Evolutionary conservation across 441 rosid genomes (phyloP), one percentile per base, ranked within the genome.

Genomic region (Pelargonium cotyledonis): DNA sequence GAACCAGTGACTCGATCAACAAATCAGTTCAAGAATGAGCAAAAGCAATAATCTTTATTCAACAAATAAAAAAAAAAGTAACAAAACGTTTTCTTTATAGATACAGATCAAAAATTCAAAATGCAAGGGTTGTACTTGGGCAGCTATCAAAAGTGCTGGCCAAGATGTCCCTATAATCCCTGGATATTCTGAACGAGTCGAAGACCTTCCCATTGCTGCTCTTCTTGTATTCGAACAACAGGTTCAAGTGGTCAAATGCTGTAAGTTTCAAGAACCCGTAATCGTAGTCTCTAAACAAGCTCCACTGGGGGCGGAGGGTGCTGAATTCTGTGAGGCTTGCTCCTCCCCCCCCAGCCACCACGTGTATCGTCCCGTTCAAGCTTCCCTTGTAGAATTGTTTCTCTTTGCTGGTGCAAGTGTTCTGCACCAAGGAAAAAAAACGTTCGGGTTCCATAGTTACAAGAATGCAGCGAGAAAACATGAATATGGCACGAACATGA

Each of bases 311-410:
- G 0, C 57, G 66, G 15, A 82, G 18, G 21, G 70, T 5, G 64
- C 90, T 87, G 81, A 80, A 94, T 3, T 66, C 9, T 1, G 94
- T 80, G 41, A 94, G 83, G 67, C 86, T 91, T 76, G 81, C 70
- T 38, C 97, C 99, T 66, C 76, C 97, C 23, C 99, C 97, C 1
- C 96, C 99, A 15, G 68, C 96, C 0, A 94, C 97, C 1, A 91
- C 87, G 63, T 89, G 96, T 77, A 94, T 94, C 19, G 96, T 91
- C 69, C 96, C 97, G 2, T 79, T 78, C 73, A 88, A 70, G 0
- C 82, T 71, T 72, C 97, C 99, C 2, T 88, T 81, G 76, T 88
- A 91, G 69, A 2, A 80, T 83, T 43, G 70, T 35, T 68, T 73
- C 85, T 41, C 82, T 91, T 64, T 21, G 63, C 68, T 81, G 79